Base-by-base conservation (phyloP, 352 stramenopile species). In the Globisporangium recalcitrans region DNA sequence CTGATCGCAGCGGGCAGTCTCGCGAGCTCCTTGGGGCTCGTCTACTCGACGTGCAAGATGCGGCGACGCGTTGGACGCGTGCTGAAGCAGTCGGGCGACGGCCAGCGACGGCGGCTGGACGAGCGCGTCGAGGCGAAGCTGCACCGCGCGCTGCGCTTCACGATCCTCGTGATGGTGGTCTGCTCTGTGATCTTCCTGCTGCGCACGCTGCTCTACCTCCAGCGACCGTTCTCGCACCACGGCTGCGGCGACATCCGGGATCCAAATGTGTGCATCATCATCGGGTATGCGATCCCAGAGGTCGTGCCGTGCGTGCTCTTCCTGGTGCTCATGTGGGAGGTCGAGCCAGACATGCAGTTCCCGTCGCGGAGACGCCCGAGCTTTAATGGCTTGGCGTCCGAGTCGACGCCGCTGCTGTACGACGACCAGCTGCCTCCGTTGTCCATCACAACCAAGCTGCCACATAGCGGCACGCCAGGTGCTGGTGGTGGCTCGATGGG, bases 271-370 rank as follows among this genome's bases (percentile, higher is more conserved):
- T 95, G 83, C 61, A 72, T 95, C 21, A 56, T 90, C 24, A 70
- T 95, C 10, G 85, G 83, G 19, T 91, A 93, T 48, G 75, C 69
- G 4, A 67, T 95, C 0, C 82, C 83, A 0, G 85, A 95, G 65
- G 71, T 91, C 49, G 66, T 93, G 26, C 83, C 85, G 0, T 88
- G 80, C 59, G 65, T 69, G 46, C 67, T 93, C n/a, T 95, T 95
- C 60, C 63, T 95, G 1, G 67, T 90, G 48, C 67, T 95, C n/a
- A 93, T 95, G 85, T 91, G 82, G 82, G 77, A 95, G 29, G 83
- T 93, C 31, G 83, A 95, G 52, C 82, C 85, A 13, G 75, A 82
- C 42, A 64, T 91, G 32, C 75, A 87, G 58, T 77, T 92, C 46
- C 78, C 77, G 31, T 78, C 80, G 1, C 65, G 76, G 4, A 63